These are phyloP conservation scores for Colletotrichum sp. DNA, from an alignment of 2,329 filamentous ascomycete genomes.

Conservation along the genomic window DNA sequence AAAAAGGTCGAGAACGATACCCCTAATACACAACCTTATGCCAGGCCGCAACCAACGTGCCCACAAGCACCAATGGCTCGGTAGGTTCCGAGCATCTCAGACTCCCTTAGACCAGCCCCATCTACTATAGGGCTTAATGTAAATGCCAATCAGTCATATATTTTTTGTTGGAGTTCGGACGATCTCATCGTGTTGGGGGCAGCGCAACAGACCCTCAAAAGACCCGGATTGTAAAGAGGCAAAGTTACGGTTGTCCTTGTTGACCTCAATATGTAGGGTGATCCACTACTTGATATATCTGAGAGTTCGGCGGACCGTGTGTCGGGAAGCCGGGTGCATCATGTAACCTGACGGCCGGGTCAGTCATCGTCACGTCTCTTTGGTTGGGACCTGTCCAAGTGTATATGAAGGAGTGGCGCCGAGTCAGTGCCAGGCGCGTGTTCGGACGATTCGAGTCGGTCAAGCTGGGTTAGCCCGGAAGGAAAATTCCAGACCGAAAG, in stretches of 20 bases:
- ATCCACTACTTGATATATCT: neutral
- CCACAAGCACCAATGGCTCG: neutral
- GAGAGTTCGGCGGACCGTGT: neutral
- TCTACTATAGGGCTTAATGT: neutral
- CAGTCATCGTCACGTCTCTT: neutral
- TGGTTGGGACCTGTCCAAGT: neutral
- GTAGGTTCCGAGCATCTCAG: neutral
- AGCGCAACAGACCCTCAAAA: neutral
- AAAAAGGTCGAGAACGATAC: neutral
- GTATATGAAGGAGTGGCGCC: neutral
- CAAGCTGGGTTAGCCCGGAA: slow-evolving; percentile 2
- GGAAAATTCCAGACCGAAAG: neutral
- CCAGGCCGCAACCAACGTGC: neutral
- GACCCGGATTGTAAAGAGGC: neutral
- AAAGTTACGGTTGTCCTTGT: neutral
- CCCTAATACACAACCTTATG: neutral
- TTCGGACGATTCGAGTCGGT: neutral
- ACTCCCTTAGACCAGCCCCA: neutral
- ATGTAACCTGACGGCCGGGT: neutral
- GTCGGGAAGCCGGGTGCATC: neutral
- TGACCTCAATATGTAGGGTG: neutral
- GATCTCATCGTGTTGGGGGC: neutral
- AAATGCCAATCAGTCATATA: neutral
- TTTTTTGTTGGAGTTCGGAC: neutral
- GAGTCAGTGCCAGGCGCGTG: neutral